These are phyloP conservation scores for Dalbergia cultrata DNA, from an alignment of 306 rosid genomes.

Conservation along the genomic window DNA sequence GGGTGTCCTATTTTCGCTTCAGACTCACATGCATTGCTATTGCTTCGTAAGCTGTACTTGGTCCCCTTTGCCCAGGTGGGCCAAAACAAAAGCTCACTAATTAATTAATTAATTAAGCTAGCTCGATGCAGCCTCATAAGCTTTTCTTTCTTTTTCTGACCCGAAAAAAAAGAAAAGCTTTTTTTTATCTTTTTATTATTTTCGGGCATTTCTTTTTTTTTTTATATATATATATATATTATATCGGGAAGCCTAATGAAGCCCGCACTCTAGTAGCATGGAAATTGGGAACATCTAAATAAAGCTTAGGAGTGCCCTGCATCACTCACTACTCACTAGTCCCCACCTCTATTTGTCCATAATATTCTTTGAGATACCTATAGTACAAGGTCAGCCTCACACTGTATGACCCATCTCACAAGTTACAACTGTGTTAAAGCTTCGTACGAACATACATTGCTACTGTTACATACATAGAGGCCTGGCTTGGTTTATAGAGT, in stretches of 20 bases:
- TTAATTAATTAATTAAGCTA: no score
- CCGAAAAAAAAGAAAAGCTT: neutral
- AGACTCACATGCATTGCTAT: slow-evolving; percentile 11
- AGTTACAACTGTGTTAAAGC: neutral
- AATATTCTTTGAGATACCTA: neutral
- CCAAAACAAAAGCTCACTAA: neutral
- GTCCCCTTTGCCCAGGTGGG: slow-evolving; percentile 20
- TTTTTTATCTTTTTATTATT: neutral
- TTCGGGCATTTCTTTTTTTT: neutral
- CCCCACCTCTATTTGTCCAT: neutral
- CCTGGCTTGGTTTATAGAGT: neutral
- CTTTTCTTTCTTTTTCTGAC: neutral
- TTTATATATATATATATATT: no score
- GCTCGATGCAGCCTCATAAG: neutral
- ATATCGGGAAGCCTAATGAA: no score
- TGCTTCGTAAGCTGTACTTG: neutral
- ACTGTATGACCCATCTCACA: neutral
- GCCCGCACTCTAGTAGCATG: no score
- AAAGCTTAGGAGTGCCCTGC: neutral
- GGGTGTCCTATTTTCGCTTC: slow-evolving; percentile 4
- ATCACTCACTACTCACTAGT: neutral
- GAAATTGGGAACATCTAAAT: neutral
- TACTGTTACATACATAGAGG: neutral
- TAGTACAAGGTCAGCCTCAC: neutral
- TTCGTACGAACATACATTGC: neutral